These are phyloP conservation scores for Podospora fimiseda DNA, from an alignment of 495 filamentous ascomycete genomes.

Conservation along the genomic window DNA sequence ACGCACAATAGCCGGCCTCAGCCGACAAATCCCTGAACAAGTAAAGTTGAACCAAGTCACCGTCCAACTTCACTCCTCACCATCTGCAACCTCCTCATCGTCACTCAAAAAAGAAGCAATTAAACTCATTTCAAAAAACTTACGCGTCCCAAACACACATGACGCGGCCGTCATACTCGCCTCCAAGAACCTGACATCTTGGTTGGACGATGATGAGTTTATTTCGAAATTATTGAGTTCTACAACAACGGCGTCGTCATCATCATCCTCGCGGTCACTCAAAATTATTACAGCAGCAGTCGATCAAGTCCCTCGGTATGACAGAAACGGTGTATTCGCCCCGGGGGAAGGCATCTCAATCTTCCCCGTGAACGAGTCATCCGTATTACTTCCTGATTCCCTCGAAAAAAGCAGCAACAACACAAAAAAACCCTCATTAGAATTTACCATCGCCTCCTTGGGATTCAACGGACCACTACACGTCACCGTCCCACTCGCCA, in stretches of 20 bases:
- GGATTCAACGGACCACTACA: conserved; percentile 11
- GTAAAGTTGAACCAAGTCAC: not conserved
- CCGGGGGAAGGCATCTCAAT: conserved; percentile 35
- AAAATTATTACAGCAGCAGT: conserved; percentile 31
- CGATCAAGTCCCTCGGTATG: conserved; percentile 28
- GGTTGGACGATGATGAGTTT: conserved; percentile 34
- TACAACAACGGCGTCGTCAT: not conserved
- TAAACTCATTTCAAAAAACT: not conserved
- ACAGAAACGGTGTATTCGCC: conserved; percentile 12
- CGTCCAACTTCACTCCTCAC: not conserved
- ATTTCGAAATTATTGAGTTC: conserved; percentile 24
- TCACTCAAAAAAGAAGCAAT: conserved; percentile 4
- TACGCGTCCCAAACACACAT: not conserved
- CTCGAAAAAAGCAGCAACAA: too few relatives aligned
- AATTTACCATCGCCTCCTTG: not conserved
- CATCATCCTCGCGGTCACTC: conserved; percentile 12
- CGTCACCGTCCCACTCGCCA: conserved; percentile 59
- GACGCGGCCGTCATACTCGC: conserved; percentile 31
- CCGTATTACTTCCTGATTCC: too few relatives aligned
- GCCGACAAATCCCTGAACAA: not conserved
- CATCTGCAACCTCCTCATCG: not conserved
- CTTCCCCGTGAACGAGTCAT: not conserved
- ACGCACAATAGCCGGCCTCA: not conserved
- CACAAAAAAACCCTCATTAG: too few relatives aligned
- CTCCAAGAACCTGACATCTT: conserved; percentile 29